These are phyloP conservation scores for Sugiyamaella mastotermitis DNA, from an alignment of 805 yeast species.

Conservation along the genomic window DNA sequence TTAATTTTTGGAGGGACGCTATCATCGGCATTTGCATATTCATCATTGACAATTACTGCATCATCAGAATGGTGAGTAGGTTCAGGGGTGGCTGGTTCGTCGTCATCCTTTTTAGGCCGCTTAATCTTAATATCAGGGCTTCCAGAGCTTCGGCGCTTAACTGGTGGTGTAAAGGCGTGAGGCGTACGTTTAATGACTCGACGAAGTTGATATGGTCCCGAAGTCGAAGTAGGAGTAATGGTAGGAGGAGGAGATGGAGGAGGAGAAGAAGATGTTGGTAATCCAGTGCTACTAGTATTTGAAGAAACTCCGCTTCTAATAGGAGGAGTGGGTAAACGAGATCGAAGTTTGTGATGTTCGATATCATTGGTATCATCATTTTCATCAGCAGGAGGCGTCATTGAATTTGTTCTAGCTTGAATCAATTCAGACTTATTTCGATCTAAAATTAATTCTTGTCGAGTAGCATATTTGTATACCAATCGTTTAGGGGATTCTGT, in stretches of 20 bases:
- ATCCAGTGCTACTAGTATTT: too few species aligned
- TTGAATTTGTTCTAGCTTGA: background rate
- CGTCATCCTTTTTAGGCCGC: conserved; percentile 2
- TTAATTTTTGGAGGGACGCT: conserved; percentile 1
- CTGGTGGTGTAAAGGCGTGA: conserved; percentile 18
- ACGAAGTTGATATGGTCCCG: conserved; percentile 18
- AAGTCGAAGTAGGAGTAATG: too few species aligned
- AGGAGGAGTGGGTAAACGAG: conserved; percentile 1
- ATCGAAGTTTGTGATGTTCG: background rate
- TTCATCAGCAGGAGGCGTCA: conserved; percentile 5
- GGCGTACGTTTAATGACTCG: conserved; percentile 19
- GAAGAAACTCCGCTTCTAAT: too few species aligned
- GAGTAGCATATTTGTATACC: conserved; percentile 22
- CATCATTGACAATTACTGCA: background rate
- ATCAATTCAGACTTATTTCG: background rate
- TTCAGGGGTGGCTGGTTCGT: background rate
- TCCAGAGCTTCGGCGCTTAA: conserved; percentile 6
- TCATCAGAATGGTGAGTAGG: background rate
- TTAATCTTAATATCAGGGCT: conserved; percentile 1
- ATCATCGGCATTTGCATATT: background rate
- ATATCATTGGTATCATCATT: background rate
- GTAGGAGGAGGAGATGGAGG: conserved; percentile 10
- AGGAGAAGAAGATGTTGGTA: conserved; percentile 6
- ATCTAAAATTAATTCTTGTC: conserved; percentile 6
- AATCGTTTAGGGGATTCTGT: conserved; percentile 26